These are phyloP conservation scores for Cordyceps sp. DNA, from an alignment of 2,329 filamentous ascomycete genomes.

Conservation along the genomic window DNA sequence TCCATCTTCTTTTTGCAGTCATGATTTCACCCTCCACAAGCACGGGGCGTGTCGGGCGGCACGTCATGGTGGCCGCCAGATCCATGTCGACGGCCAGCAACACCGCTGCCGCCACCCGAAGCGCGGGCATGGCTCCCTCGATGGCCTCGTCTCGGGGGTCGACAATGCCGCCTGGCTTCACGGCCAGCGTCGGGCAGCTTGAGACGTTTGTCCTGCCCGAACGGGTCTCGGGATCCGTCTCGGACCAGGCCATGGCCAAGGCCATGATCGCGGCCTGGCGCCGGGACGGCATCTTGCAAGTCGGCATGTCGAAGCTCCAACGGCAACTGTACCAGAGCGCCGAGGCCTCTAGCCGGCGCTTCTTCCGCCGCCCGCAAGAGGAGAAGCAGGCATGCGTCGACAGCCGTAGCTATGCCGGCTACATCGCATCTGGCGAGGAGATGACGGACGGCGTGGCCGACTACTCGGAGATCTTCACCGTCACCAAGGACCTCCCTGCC, in stretches of 20 bases:
- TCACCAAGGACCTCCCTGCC: constrained; percentile 27
- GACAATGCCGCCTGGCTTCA: constrained; percentile 12
- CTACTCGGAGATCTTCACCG: constrained; percentile 35
- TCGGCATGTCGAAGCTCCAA: constrained; percentile 20
- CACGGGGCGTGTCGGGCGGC: too few species aligned
- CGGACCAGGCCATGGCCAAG: constrained; percentile 19
- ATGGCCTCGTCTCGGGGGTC: not conserved
- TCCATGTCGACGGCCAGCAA: not conserved
- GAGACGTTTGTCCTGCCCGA: constrained; percentile 25
- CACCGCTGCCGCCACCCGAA: not conserved
- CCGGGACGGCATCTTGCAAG: constrained; percentile 27
- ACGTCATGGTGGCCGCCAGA: not conserved
- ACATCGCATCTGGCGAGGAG: constrained; percentile 31
- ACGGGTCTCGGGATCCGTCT: constrained; percentile 14
- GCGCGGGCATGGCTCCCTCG: too few species aligned
- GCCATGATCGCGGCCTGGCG: constrained; percentile 25
- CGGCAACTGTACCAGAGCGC: constrained; percentile 18
- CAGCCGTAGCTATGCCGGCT: constrained; percentile 26
- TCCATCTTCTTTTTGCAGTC: too few species aligned
- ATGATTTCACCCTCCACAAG: too few species aligned
- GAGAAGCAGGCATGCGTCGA: constrained; percentile 27
- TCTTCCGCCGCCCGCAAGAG: constrained; percentile 18
- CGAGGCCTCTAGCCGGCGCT: constrained; percentile 17
- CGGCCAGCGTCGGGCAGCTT: constrained; percentile 11
- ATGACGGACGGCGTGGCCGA: constrained; percentile 30